Evolutionary conservation across 2,329 filamentous ascomycete species (phyloP).

Genomic region (Magnaporthiopsis incrustans): DNA sequence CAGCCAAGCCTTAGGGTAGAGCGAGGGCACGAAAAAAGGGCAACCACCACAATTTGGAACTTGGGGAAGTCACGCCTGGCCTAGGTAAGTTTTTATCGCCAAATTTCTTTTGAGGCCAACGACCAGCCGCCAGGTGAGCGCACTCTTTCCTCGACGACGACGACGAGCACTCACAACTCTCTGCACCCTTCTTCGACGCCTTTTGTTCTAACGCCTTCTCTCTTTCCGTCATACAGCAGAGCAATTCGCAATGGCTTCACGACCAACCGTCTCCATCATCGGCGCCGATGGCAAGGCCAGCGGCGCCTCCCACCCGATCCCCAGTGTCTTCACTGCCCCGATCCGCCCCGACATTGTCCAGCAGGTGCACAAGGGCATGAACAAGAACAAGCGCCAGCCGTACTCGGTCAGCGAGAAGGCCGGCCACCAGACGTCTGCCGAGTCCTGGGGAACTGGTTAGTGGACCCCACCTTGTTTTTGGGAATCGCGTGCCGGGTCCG

Average conservation of each 20-base stretch:
- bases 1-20: neutral
- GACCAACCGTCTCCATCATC: slow-evolving; percentile 97
- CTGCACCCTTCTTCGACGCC: neutral
- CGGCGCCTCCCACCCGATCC: slow-evolving; percentile 83
- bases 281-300: slow-evolving; percentile 90
- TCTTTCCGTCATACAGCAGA: neutral
- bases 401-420: slow-evolving; percentile 99
- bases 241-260: slow-evolving; percentile 65
- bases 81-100: neutral
- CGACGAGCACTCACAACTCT: neutral
- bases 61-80: neutral
- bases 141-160: neutral
- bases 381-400: slow-evolving; percentile 99
- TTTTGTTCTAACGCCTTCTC: neutral
- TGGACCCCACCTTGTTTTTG: slow-evolving; percentile 22
- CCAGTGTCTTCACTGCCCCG: slow-evolving; percentile 92
- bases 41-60: neutral
- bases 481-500: slow-evolving; percentile 1
- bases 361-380: slow-evolving; percentile 97
- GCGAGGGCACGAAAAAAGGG: neutral
- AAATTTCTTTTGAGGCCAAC: neutral
- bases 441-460: slow-evolving; percentile 99
- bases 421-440: slow-evolving; percentile 98
- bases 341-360: slow-evolving; percentile 99
- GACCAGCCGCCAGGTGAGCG: neutral